Base-by-base conservation (phyloP, 176 grass and related monocot genomes). In the Areca catechu region DNA sequence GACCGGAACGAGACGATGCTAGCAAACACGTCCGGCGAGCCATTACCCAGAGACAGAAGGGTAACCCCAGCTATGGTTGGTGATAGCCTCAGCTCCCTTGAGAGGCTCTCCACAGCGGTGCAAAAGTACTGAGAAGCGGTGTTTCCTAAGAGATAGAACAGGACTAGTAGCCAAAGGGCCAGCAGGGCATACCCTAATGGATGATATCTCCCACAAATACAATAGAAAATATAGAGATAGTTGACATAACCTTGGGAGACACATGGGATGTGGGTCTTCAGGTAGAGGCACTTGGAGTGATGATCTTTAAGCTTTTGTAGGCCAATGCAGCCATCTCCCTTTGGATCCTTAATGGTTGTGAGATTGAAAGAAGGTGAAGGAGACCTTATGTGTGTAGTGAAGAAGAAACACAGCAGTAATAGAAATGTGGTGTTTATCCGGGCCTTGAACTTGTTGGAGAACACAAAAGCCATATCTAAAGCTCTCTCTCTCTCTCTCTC, bases 401-500 rank as follows among this genome's bases (percentile, higher is more conserved):
- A 23, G 61, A 63, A 63, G 61, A 63, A 63, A 17, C 61, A 63
- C 4, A 63, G 47, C 18, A 92, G 76, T 4, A 63, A 3, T 0
- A 90, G 15, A 53, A 92, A 78, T 22, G 49, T 29, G 14, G 34
- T 37, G 66, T 24, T 74, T 14, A 73, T 75, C 9, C 65, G 56
- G 12, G 71, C 84, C 83, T 88, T 94, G 74, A 60, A 54, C 6
- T 30, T 64, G 12, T 53, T 22, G 23, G 0, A 57, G 15, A n/a
- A 43, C 24, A 66, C 12, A 62, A 58, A 63, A 12, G 77, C 76
- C 84, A 95, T 95, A 12, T 37, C 34, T 12, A 7, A 37, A 37
- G 7, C 34, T 37, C 34, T 37, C 34, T 10, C 34, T 37, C 34
- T 37, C 34, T 10, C 34, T 37, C 6, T 0, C 34, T 37, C 34